Evolutionary conservation across 2,329 filamentous ascomycete species (phyloP).

Genomic region (Penicillium fuscoglaucum): DNA sequence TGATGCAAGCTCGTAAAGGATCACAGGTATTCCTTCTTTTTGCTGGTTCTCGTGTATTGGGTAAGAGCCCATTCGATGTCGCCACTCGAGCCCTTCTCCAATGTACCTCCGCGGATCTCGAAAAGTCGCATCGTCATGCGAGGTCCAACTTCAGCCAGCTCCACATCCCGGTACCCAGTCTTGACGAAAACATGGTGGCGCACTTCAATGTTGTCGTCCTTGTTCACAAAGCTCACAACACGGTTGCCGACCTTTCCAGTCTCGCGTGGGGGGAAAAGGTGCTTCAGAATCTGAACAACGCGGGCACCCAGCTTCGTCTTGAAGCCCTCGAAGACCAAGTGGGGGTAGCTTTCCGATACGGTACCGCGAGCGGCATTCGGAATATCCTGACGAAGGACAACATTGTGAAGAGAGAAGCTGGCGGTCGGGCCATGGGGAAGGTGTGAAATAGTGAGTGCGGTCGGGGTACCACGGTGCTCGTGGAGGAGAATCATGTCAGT

Average conservation of each 20-base stretch:
- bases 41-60: conserved; percentile 88
- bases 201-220: conserved; percentile 84
- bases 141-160: conserved; percentile 85
- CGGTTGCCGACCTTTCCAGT: conserved; percentile 80
- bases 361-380: conserved; percentile 84
- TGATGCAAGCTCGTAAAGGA: conserved; percentile 17
- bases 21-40: conserved; percentile 93
- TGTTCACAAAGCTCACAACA: conserved; percentile 91
- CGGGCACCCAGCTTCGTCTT: conserved; percentile 75
- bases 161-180: conserved; percentile 85
- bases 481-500: conserved; percentile 85
- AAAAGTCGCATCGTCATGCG: conserved; percentile 97
- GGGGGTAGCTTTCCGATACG: conserved; percentile 88
- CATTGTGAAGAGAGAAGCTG: conserved; percentile 87
- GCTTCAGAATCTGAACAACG: conserved; percentile 87
- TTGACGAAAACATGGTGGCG: conserved; percentile 92
- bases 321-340: conserved; percentile 95
- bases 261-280: conserved; percentile 89
- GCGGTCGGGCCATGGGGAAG: conserved; percentile 85
- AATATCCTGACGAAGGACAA: conserved; percentile 88
- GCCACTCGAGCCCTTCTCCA: conserved; percentile 86
- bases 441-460: conserved; percentile 82
- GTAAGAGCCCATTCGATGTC: conserved; percentile 96
- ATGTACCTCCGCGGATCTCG: conserved; percentile 84
- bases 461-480: conserved; percentile 90